Base-by-base conservation (phyloP, 305 asterid species). In the Andrographis paniculata region DNA sequence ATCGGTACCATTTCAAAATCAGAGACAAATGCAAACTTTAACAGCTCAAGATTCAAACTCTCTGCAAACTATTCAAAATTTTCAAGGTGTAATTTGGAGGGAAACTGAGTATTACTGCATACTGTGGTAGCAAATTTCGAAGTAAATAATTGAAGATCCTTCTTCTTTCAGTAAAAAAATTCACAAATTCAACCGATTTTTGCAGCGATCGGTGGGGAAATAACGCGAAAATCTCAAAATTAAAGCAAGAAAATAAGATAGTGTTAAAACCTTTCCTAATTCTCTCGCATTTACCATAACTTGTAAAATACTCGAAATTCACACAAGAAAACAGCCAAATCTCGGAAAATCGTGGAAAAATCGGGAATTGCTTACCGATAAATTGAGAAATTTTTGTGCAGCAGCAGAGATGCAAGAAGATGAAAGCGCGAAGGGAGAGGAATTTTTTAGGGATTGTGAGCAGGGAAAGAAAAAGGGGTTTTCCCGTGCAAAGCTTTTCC, bases 361-460 rank as follows among this genome's bases (percentile, higher is more conserved):
- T 57, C 59, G 17, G 28, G 48, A 66, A 62, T n/a, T 42, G 28
- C 72, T 67, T 35, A 71, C 79, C 67, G 59, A 75, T 49, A 75
- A 67, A 51, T 56, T 7, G 49, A 17, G 64, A 65, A 58, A 67
- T 50, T 33, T 58, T 38, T 64, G 37, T 42, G 50, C 42, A 55
- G 30, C 62, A 35, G 51, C 42, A 17, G 18, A 38, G 67, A 54
- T 55, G 58, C 41, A 59, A 44, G 56, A 40, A 45, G 68, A 60
- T 52, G 59, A 24, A 30, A 55, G 51, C 52, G 50, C 40, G 31
- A 49, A 37, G 59, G 51, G 59, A 61, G 60, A 46, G 67, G n/a
- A 48, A 48, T 50, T 66, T 53, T 60, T 31, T 58, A 66, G 64
- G 72, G 70, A 57, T 70, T 65, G 55, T 30, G 71, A 48, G 43